Conservation (phyloP, 1,139 yeast species). For the Pichia sp. region DNA sequence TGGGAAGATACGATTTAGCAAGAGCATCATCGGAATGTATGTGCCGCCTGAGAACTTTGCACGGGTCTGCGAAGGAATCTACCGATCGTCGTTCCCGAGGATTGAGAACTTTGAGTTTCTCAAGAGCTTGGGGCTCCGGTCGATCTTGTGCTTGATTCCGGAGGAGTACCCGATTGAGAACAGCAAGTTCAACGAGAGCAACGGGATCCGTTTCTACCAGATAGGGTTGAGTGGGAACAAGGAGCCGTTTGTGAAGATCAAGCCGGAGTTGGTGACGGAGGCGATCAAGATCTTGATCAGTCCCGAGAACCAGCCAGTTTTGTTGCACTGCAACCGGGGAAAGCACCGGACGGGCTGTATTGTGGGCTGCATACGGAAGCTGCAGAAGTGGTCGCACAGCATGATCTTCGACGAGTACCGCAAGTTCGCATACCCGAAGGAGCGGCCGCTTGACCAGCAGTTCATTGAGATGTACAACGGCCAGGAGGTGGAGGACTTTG, state of each 20-base stretch:
- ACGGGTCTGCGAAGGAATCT: slow-evolving; percentile 72
- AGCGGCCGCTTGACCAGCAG: slow-evolving; percentile 91
- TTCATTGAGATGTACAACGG: slow-evolving; percentile 86
- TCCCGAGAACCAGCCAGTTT: slow-evolving; percentile 83
- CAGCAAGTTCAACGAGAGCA: slow-evolving; percentile 51
- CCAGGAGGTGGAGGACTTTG: slow-evolving; percentile 49
- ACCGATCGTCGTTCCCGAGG: slow-evolving; percentile 86
- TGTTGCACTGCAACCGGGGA: slow-evolving; percentile 93
- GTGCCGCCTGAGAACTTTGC: slow-evolving; percentile 92
- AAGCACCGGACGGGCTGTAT: slow-evolving; percentile 96
- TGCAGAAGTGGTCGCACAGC: slow-evolving; percentile 89
- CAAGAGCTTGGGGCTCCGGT: slow-evolving; percentile 53
- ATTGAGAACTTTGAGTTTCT: slow-evolving; percentile 74
- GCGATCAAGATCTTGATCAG: slow-evolving; percentile 78
- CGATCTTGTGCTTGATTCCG: slow-evolving; percentile 80
- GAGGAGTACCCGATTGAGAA: slow-evolving; percentile 87
- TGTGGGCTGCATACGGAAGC: slow-evolving; percentile 82
- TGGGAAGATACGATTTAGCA: slow-evolving; percentile 12
- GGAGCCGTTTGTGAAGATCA: slow-evolving; percentile 86
- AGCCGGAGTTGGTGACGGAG: slow-evolving; percentile 69
- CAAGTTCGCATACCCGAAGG: slow-evolving; percentile 91
- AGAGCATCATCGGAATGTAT: slow-evolving; percentile 16
- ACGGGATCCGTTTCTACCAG: slow-evolving; percentile 70
- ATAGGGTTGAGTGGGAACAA: slow-evolving; percentile 94
- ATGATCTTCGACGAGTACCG: slow-evolving; percentile 94